Evolutionary conservation across 495 filamentous ascomycete genomes (phyloP), one percentile per base, ranked within the genome.

Genomic region (Neurospora sp.): DNA sequence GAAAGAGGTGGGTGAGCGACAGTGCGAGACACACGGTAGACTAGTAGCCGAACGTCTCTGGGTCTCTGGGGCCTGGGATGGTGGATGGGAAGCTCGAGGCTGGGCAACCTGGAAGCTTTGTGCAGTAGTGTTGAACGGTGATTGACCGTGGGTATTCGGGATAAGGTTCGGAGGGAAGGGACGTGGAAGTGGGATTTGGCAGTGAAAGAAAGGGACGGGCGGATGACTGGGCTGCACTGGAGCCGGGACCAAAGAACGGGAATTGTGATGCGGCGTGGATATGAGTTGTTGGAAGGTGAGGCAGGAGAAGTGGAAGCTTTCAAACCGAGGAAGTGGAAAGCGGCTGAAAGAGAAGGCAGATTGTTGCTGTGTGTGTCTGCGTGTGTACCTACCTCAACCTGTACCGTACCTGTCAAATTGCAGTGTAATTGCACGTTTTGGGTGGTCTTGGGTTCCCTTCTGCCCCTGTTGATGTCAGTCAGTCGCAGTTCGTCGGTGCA

Each of bases 401-500:
- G 54, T 66, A 66, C 54, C 54, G 54, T 66, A 66, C 54, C 54
- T 66, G 54, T 66, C 54, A 66, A 66, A 66, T 66, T 66, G 54
- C 54, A 66, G 54, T 18, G 54, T 66, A 66, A 18, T 35, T 66
- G 54, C 27, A 66, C 54, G 54, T 66, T 66, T 62, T 27, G 23
- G 49, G 49, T 62, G 46, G 46, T 54, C n/a, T 60, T 60, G 20
- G 49, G 49, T 66, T 66, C 31, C 54, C 54, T 66, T 66, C 54
- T 66, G 54, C 54, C 54, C 54, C 54, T 66, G 54, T 66, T 41
- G 41, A 60, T 60, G 49, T 60, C 49, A 60, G 27, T 66, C 54
- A 66, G 54, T 66, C 54, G 54, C 49, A 62, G 11, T 16, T 62
- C 49, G 27, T 66, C 60, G 73, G 74, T 73, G 74, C 75, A 72